These are phyloP conservation scores for Apiotrichum porosum DNA, from an alignment of 1,284 basidiomycete species.

Conservation along the genomic window DNA sequence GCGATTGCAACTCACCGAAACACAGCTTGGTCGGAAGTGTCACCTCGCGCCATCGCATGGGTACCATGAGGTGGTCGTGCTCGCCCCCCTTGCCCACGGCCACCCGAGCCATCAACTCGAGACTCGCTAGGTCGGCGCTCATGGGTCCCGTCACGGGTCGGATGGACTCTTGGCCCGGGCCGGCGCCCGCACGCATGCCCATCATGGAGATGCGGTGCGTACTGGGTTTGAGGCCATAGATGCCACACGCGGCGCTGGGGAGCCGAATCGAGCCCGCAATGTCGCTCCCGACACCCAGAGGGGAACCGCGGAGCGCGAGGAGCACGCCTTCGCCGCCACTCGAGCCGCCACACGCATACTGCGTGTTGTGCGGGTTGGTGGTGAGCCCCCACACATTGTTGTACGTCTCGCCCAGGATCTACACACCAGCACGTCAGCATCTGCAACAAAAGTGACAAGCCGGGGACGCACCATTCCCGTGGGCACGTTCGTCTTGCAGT, in stretches of 20 bases:
- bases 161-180: slow-evolving; percentile 57
- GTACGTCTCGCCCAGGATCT: slow-evolving; percentile 29
- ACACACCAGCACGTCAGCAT: not conserved
- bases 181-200: slow-evolving; percentile 57
- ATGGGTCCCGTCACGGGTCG: slow-evolving; percentile 66
- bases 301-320: slow-evolving; percentile 38
- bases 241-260: slow-evolving; percentile 13
- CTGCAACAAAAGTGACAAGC: not conserved
- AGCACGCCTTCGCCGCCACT: slow-evolving; percentile 50
- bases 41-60: slow-evolving; percentile 53
- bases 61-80: slow-evolving; percentile 56
- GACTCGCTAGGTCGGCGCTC: slow-evolving; percentile 54
- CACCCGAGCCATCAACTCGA: slow-evolving; percentile 59
- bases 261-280: slow-evolving; percentile 57
- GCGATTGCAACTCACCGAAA: slow-evolving; percentile 7
- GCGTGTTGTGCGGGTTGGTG: slow-evolving; percentile 44
- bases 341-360: slow-evolving; percentile 40
- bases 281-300: slow-evolving; percentile 47
- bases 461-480: slow-evolving; percentile 11
- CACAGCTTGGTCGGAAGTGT: slow-evolving; percentile 56
- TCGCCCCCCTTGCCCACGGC: slow-evolving; percentile 55
- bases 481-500: slow-evolving; percentile 26
- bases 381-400: slow-evolving; percentile 31
- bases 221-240: slow-evolving; percentile 14
- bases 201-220: slow-evolving; percentile 12